Evolutionary conservation across 352 stramenopile species (phyloP), one percentile per base, ranked within the genome.

Genomic region (Pythium guiyangense): DNA sequence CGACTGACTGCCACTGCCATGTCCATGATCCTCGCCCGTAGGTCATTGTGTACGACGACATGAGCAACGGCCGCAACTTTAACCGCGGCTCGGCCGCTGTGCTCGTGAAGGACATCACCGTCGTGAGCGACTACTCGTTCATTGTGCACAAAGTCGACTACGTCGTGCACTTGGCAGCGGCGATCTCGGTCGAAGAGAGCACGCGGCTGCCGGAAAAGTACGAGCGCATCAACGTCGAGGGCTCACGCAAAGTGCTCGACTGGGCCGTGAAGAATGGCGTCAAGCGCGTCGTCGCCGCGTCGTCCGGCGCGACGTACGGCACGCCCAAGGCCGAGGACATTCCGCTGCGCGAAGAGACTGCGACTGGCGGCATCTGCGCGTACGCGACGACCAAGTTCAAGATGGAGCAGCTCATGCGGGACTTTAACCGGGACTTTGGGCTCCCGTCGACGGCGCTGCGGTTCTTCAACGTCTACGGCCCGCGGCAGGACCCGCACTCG

Each of bases 1-100:
- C 40, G 22, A 25, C 54, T 44, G 25, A 27, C 12, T 20, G 15
- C 44, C 14, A 40, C 20, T 22, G 8, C 31, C 31, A 37, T 37
- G 1, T 6, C 8, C 31, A 6, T 11, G 9, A 37, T 37, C 6
- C 31, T 11, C 1, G 6, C 11, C 9, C 31, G 49, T 43, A 90
- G 79, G 84, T 93, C 14, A 78, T 94, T 17, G 78, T 94, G 45
- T 92, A 90, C 59, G 84, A 94, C 50, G 82, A 94, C 63, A 92
- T 92, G 84, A 94, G 84, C 70, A 94, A 94, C 59, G 84, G 84
- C 52, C 85, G 84, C 57, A 94, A 94, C 60, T 91, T 92, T 42
- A 90, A 94, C 65, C 76, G 77, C 14, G 79, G 69, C 34, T 61
- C 71, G n/a, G 77, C 82, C 4, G 78, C 82, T 6, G 77, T 94